Evolutionary conservation across 441 rosid species (phyloP).

Genomic region (Dalechampia spathulata): DNA sequence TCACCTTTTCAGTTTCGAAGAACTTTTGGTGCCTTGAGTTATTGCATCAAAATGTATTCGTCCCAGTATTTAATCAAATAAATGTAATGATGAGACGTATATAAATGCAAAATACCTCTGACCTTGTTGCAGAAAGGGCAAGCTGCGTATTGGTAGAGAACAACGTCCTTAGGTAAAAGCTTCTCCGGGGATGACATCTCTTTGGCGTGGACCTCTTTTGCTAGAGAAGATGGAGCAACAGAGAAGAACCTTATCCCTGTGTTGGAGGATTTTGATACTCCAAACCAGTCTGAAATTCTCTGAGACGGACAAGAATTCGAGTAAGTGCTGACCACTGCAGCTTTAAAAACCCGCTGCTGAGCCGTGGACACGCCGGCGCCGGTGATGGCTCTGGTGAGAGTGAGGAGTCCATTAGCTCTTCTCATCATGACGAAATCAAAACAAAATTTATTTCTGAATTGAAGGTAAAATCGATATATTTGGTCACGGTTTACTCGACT

Average conservation of each 20-base stretch:
- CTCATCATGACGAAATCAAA: constrained; percentile 40
- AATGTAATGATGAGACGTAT: no score
- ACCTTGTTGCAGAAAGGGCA: constrained; percentile 98
- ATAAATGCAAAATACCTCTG: constrained; percentile 68
- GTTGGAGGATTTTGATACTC: constrained; percentile 25
- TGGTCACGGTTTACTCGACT: background rate
- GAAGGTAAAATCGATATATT: background rate
- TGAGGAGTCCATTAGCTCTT: constrained; percentile 37
- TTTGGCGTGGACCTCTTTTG: constrained; percentile 50
- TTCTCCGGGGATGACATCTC: constrained; percentile 30
- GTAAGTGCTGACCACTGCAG: constrained; percentile 26
- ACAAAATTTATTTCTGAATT: background rate
- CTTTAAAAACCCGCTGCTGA: constrained; percentile 31
- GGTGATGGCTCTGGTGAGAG: constrained; percentile 20
- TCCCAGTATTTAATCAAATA: no score
- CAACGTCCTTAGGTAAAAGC: constrained; percentile 53
- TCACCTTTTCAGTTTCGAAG: no score
- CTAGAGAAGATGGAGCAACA: constrained; percentile 41
- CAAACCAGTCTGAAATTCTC: constrained; percentile 25
- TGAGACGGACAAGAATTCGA: constrained; percentile 22
- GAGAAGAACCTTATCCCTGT: constrained; percentile 44
- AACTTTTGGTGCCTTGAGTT: no score
- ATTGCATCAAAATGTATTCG: no score
- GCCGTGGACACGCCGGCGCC: constrained; percentile 12
- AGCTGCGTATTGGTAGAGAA: constrained; percentile 91